Conservation (phyloP, 805 yeast genomes). For the Kodamaea hsintzibuensis region DNA sequence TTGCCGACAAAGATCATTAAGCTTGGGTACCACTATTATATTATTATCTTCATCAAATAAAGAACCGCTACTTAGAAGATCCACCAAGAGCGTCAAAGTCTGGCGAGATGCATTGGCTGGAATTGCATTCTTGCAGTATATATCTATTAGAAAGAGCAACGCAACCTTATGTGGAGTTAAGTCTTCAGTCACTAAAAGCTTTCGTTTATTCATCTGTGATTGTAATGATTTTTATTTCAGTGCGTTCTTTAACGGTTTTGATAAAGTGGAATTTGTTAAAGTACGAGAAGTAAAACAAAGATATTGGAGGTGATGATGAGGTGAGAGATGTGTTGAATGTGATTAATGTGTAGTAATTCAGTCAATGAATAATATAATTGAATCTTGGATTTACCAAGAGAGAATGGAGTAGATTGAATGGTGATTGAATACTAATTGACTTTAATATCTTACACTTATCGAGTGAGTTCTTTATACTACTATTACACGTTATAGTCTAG, state of each 20-base stretch:
- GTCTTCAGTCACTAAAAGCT: conserved; percentile 35
- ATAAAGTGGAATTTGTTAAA: too few relatives aligned
- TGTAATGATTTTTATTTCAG: neutral
- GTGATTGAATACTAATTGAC: too few relatives aligned
- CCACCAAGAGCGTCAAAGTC: conserved; percentile 34
- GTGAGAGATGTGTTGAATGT: too few relatives aligned
- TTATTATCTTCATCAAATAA: conserved; percentile 14
- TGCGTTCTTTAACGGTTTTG: neutral
- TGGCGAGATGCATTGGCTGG: conserved; percentile 21
- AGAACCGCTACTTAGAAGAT: conserved; percentile 38
- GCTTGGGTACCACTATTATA: conserved; percentile 31
- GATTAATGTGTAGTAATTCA: too few relatives aligned
- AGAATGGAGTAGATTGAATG: too few relatives aligned
- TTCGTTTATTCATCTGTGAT: neutral
- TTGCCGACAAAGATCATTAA: conserved; percentile 27
- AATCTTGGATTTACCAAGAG: too few relatives aligned
- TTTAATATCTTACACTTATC: too few relatives aligned
- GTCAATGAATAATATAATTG: too few relatives aligned
- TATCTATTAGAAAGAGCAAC: conserved; percentile 47
- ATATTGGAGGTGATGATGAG: too few relatives aligned
- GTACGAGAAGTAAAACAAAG: too few relatives aligned
- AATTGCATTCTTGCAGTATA: conserved; percentile 27
- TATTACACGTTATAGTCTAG: too few relatives aligned
- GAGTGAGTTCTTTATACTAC: too few relatives aligned
- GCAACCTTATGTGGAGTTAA: conserved; percentile 59